Conservation (phyloP, 1,139 yeast genomes). For the Saccharomyces uvarum region DNA sequence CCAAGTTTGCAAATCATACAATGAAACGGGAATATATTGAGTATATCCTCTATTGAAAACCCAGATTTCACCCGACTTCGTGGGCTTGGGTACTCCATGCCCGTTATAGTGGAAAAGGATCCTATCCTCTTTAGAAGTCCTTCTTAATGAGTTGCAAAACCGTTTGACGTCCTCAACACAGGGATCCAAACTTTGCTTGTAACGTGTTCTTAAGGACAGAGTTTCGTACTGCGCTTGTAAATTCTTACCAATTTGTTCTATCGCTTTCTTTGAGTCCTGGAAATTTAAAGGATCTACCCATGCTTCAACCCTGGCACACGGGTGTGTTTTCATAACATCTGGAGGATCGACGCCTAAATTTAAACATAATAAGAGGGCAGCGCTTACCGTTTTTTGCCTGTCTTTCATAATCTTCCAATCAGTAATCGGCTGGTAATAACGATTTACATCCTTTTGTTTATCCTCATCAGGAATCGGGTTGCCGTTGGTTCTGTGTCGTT, state of each 20-base stretch:
- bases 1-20: slow-evolving; percentile 93
- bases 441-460: slow-evolving; percentile 39
- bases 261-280: slow-evolving; percentile 82
- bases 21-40: slow-evolving; percentile 90
- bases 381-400: slow-evolving; percentile 89
- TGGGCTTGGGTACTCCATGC: slow-evolving; percentile 98
- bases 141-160: slow-evolving; percentile 77
- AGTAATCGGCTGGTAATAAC: slow-evolving; percentile 58
- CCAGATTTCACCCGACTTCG: slow-evolving; percentile 97
- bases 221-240: slow-evolving; percentile 86
- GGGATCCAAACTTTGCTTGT: slow-evolving; percentile 87
- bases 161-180: slow-evolving; percentile 93
- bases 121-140: slow-evolving; percentile 87
- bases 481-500: slow-evolving; percentile 86
- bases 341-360: slow-evolving; percentile 97
- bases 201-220: slow-evolving; percentile 75
- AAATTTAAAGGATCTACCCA: slow-evolving; percentile 88
- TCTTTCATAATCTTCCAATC: slow-evolving; percentile 93
- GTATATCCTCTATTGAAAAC: slow-evolving; percentile 95
- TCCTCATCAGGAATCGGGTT: slow-evolving; percentile 61
- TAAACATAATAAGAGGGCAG: slow-evolving; percentile 82
- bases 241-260: slow-evolving; percentile 84
- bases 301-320: slow-evolving; percentile 87
- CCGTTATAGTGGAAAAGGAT: slow-evolving; percentile 93
- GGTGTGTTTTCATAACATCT: slow-evolving; percentile 86